Evolutionary conservation across 495 filamentous ascomycete species (phyloP).

Genomic region (Tuber brumale): DNA sequence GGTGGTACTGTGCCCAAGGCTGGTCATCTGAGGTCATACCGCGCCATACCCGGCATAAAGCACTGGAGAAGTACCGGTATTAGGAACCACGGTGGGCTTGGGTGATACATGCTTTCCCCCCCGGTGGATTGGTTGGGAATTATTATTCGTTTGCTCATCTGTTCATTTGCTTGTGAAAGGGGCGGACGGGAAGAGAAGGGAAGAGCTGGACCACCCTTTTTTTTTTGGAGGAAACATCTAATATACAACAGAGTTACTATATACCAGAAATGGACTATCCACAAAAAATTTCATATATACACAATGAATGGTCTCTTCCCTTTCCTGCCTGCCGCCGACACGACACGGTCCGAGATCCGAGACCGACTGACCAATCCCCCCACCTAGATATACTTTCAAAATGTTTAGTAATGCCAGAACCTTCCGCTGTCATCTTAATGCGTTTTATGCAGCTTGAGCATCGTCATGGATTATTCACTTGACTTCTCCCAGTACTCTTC

Average conservation of each 20-base stretch:
- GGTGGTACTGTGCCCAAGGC: neutral
- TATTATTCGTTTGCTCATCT: neutral
- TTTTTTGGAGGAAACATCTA: neutral
- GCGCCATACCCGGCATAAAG: neutral
- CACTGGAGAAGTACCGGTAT: neutral
- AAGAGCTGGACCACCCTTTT: neutral
- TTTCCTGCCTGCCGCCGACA: neutral
- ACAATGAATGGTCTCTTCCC: neutral
- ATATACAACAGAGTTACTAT: neutral
- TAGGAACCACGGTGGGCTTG: neutral
- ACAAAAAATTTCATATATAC: neutral
- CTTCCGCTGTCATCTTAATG: neutral
- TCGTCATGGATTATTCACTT: constrained; percentile 5
- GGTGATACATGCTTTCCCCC: neutral
- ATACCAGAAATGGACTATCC: neutral
- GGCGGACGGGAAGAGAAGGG: neutral
- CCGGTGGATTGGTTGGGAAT: neutral
- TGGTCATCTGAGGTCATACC: neutral
- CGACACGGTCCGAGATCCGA: neutral
- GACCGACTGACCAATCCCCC: neutral
- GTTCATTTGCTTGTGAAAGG: neutral
- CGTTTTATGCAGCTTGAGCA: neutral
- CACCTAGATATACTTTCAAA: neutral
- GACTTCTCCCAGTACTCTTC: constrained; percentile 27
- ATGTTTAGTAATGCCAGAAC: neutral